A percentile compares a stretch with the other conserved stretches of the same genome.
phyloP scores from a whole-genome alignment of 2,329 filamentous ascomycete species.

The Sarocladium brachiariae region DNA sequence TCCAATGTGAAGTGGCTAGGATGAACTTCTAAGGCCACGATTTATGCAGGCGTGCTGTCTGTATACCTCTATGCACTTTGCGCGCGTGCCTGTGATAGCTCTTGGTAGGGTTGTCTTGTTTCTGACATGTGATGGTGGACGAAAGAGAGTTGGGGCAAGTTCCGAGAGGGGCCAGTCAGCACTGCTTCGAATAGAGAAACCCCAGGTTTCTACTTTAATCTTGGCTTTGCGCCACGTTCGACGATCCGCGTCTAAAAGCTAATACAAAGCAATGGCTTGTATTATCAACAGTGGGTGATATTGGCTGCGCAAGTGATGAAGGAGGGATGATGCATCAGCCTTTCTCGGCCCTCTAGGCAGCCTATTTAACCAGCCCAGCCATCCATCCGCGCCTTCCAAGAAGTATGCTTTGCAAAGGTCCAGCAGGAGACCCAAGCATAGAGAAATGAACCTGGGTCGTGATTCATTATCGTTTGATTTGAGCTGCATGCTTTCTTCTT shows the following conservation, averaged over 20 bases:
- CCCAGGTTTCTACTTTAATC: constrained; percentile 3
- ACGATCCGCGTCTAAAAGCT: not conserved
- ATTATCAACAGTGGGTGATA: no score
- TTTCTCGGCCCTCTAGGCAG: no score
- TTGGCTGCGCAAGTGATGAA: no score
- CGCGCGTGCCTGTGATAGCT: not conserved
- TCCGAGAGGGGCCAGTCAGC: not conserved
- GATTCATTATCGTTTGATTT: no score
- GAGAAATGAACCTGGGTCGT: no score
- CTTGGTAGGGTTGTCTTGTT: no score
- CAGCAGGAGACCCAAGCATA: no score
- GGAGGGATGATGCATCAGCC: no score
- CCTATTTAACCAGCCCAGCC: no score
- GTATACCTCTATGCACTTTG: not conserved
- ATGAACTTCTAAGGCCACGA: not conserved
- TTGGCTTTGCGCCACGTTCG: not conserved
- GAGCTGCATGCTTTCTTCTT: no score
- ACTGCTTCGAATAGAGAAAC: not conserved
- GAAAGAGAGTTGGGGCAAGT: not conserved
- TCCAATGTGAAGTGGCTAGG: not conserved
- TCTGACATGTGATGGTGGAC: constrained; percentile 8
- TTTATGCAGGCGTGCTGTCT: not conserved
- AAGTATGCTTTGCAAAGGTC: no score
- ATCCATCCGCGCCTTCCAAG: no score
- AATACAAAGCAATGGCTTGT: not conserved